Base-by-base conservation (phyloP, 352 stramenopile species). In the Globisporangium polare region DNA sequence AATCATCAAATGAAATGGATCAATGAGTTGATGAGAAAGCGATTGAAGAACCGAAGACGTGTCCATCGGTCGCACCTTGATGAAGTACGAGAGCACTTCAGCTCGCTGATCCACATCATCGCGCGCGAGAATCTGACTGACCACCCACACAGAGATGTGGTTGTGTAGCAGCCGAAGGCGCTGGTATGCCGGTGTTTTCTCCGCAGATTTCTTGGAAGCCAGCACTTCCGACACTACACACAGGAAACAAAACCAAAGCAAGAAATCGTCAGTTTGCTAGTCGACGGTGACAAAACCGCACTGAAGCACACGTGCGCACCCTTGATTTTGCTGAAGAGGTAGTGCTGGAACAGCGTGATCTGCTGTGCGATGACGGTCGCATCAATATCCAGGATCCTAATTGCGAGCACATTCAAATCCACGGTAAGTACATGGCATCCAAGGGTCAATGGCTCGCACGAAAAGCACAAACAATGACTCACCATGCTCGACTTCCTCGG, bases 281-380 rank as follows among this genome's bases (percentile, higher is more conserved):
- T 27, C 13, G 17, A 37, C 26, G 49, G 24, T 26, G 10, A 12
- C 24, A 31, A 35, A 20, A 43, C 2, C 60, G 2, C 27, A 29
- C 8, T 26, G 26, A 15, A 58, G 6, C 22, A 51, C 15, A 26
- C 22, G 29, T 26, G 47, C 46, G 27, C 65, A 90, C 83, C 80
- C 84, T 88, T 89, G 53, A 95, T 92, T 39, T 92, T 89, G 66
- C 86, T 93, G 66, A 94, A 92, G 22, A 95, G 70, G 59, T 90
- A 95, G 62, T 95, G 87, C 57, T 95, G 83, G 59, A 95, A 83
- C 52, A 92, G 47, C 2, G 87, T 94, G 60, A 95, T 89, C 65
- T 95, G 87, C 33, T 93, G 82, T 1, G 87, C 84, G 39, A 95
- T 80, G 1, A 90, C 75, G 53, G 79, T 89, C 15, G 81, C 76